Evolutionary conservation across 129 eudicot genomes (phyloP), one percentile per base, ranked within the genome.

Genomic region (Kitagawia praeruptora): DNA sequence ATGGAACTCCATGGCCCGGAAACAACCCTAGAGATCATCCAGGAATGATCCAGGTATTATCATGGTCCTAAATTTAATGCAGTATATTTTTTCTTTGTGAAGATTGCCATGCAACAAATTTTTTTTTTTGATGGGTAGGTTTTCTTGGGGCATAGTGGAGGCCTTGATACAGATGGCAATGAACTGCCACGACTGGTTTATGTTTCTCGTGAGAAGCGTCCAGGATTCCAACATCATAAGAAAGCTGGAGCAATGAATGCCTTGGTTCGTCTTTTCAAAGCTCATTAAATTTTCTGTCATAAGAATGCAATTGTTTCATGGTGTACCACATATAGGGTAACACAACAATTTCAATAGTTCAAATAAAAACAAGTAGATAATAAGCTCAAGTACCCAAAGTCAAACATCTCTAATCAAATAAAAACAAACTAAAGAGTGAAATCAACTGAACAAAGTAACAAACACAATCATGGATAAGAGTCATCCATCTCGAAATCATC

Each of bases 211-310:
- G 98, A 93, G 83, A 93, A 93, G 85, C 96, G 98, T 70, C 96
- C 93, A 8, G 96, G 96, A 28, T 93, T 93, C 75, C 96, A 93
- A 85, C 98, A 93, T 84, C 98, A 93, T 86, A 93, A 93, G 88
- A 93, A 93, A 86, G 96, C 98, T 31, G 98, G 98, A 83, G 96
- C 98, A 27, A 93, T 93, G 98, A 93, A 93, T 82, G 96, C 98
- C 78, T 90, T 93, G 98, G 98, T 93, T 58, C 13, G 90, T 83
- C 31, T 79, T 46, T 39, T 4, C 8, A 1, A 14, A 53, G 64
- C 46, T 53, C 45, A 15, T 21, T 18, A 21, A 40, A 8, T 71
- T 40, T 23, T 41, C 6, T 71, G 9, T 41, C 14, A 40, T 9
- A 71, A 71, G 12, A 40, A 40, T 71, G 0, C 31, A 38, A 16